Percentiles rank a stretch among this genome's conserved stretches.
Conservation (phyloP, 1,139 yeast species). For the Hemisphaericaspora xylofermentans region DNA sequence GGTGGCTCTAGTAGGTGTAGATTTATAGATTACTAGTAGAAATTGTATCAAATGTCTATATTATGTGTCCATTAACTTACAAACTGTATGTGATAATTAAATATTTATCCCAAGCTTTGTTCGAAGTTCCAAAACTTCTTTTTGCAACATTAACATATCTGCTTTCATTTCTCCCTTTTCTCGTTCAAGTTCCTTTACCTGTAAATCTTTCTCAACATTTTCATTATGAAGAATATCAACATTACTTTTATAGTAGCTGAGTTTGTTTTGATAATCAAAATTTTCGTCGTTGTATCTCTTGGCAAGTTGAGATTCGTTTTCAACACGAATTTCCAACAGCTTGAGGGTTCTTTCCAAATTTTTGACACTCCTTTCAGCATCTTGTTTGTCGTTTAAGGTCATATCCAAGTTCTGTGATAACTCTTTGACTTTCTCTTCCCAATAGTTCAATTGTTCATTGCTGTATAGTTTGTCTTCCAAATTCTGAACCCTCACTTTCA, state of each 20-base stretch:
- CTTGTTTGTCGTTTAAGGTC: constrained; percentile 31
- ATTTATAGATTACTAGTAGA: background rate
- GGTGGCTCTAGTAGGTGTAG: background rate
- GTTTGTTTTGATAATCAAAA: constrained; percentile 45
- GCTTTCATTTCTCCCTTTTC: constrained; percentile 53
- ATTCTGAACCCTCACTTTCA: constrained; percentile 29
- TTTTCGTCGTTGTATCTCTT: constrained; percentile 50
- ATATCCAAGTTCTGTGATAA: constrained; percentile 32
- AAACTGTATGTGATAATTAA: background rate
- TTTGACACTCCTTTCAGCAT: constrained; percentile 31
- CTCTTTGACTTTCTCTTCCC: constrained; percentile 41
- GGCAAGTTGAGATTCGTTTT: constrained; percentile 36
- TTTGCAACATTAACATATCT: constrained; percentile 54
- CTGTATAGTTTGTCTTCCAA: constrained; percentile 46
- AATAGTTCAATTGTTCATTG: constrained; percentile 45
- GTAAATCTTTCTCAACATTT: constrained; percentile 43
- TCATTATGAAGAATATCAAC: constrained; percentile 37
- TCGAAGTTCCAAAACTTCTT: constrained; percentile 66
- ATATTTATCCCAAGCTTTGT: constrained; percentile 25
- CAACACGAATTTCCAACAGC: constrained; percentile 37
- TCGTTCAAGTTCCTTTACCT: constrained; percentile 32
- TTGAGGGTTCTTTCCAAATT: constrained; percentile 33
- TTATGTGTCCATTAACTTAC: background rate
- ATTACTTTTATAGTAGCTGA: constrained; percentile 35
- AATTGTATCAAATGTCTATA: background rate